Conservation (phyloP, 345 rosid genomes). For the Eucalyptus lansdowneana region DNA sequence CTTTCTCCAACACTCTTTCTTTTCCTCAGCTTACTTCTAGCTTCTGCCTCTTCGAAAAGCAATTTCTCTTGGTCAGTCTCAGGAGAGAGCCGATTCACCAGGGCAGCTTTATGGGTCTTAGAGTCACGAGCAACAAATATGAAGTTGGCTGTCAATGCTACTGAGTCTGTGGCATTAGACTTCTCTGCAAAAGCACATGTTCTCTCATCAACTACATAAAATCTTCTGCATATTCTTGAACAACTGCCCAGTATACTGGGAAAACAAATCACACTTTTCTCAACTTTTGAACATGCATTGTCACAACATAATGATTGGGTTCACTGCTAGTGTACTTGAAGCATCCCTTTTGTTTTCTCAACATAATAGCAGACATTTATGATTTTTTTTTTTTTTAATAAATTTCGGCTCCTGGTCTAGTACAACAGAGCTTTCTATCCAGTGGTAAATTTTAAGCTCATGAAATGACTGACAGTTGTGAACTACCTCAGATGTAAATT, state of each 20-base stretch:
- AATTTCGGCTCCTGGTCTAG: neutral
- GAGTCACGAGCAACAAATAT: constrained; percentile 84
- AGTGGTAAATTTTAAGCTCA: neutral
- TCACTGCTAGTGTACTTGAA: neutral
- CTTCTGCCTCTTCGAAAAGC: constrained; percentile 68
- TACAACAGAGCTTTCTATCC: neutral
- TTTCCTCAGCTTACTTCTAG: constrained; percentile 51
- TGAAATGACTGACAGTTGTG: neutral
- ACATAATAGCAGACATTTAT: neutral
- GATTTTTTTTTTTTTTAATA: too few relatives aligned
- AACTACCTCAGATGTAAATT: neutral
- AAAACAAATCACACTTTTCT: neutral
- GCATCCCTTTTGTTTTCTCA: neutral
- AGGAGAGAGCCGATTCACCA: constrained; percentile 57
- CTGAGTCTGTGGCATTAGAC: constrained; percentile 25
- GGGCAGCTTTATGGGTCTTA: constrained; percentile 66
- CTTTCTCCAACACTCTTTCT: constrained; percentile 39
- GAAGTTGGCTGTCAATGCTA: constrained; percentile 62
- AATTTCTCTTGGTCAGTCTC: constrained; percentile 48
- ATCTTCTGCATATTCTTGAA: neutral
- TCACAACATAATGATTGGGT: neutral
- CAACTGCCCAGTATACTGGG: neutral
- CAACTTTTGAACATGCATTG: neutral
- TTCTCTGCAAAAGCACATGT: constrained; percentile 19
- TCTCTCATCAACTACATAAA: neutral